Percentiles rank a stretch among this genome's conserved stretches.
Conservation (phyloP, 257 asterid genomes). For the Nicotiana sylvestris region DNA sequence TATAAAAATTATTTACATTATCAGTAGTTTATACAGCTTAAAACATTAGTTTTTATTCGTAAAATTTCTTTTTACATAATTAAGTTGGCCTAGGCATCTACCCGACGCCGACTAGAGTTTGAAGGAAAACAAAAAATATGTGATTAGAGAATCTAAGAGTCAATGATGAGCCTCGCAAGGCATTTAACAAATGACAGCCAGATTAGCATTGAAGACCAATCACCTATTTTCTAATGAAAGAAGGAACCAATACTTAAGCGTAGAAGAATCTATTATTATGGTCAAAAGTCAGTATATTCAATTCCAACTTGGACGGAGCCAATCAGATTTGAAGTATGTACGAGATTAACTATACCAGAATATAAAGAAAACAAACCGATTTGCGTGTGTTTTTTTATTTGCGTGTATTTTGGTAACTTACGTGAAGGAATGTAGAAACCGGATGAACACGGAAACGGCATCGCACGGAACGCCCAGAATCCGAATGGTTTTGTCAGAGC, state of each 20-base stretch:
- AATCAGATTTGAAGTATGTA: background rate
- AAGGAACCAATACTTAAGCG: background rate
- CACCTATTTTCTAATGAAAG: background rate
- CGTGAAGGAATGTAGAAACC: slow-evolving; percentile 66
- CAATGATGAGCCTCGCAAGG: background rate
- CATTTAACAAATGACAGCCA: background rate
- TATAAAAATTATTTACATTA: background rate
- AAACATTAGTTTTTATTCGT: no score
- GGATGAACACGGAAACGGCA: slow-evolving; percentile 69
- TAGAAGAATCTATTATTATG: background rate
- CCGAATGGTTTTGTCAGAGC: slow-evolving; percentile 44
- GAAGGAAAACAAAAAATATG: background rate
- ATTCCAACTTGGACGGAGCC: background rate
- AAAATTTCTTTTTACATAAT: no score
- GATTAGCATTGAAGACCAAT: background rate
- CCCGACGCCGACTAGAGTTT: background rate
- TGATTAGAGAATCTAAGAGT: background rate
- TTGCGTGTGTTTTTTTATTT: slow-evolving; percentile 14
- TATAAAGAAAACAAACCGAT: background rate
- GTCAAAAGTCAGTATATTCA: background rate
- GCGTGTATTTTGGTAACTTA: slow-evolving; percentile 36
- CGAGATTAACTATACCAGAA: background rate
- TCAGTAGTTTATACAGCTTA: no score
- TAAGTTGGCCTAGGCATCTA: background rate
- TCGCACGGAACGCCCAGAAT: slow-evolving; percentile 85